Evolutionary conservation across 1,284 basidiomycete genomes (phyloP).

Genomic region (Tilletia indica): DNA sequence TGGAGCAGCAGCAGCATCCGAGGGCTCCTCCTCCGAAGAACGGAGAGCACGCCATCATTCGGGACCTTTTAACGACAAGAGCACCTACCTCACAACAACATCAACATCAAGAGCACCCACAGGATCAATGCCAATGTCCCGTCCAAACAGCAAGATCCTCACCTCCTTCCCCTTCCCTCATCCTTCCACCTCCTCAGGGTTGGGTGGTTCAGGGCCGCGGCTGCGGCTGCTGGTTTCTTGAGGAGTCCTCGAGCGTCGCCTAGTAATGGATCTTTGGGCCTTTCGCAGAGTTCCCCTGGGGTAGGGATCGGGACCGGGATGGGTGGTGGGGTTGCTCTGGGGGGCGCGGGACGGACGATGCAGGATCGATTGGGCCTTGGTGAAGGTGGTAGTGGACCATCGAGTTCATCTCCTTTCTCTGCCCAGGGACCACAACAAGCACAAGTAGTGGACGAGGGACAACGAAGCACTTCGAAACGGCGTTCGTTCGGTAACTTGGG

Average conservation of each 20-base stretch:
- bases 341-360: background rate
- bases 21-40: background rate
- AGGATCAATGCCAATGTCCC: background rate
- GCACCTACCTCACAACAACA: background rate
- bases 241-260: background rate
- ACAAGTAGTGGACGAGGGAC: background rate
- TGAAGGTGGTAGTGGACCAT: too few species aligned
- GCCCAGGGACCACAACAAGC: background rate
- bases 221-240: background rate
- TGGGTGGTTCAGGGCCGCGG: slow-evolving; percentile 7
- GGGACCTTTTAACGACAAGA: background rate
- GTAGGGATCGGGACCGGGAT: background rate
- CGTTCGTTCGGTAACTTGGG: too few species aligned
- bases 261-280: background rate
- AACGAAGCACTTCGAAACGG: background rate
- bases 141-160: slow-evolving; percentile 37
- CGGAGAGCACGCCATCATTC: background rate
- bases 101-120: background rate
- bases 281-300: background rate
- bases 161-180: slow-evolving; percentile 39
- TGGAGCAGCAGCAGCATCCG: background rate
- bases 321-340: background rate
- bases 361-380: background rate
- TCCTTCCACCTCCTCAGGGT: slow-evolving; percentile 20
- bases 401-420: too few species aligned